phyloP scores from a whole-genome alignment of 805 yeast genomes.

The Metschnikowia similis region DNA sequence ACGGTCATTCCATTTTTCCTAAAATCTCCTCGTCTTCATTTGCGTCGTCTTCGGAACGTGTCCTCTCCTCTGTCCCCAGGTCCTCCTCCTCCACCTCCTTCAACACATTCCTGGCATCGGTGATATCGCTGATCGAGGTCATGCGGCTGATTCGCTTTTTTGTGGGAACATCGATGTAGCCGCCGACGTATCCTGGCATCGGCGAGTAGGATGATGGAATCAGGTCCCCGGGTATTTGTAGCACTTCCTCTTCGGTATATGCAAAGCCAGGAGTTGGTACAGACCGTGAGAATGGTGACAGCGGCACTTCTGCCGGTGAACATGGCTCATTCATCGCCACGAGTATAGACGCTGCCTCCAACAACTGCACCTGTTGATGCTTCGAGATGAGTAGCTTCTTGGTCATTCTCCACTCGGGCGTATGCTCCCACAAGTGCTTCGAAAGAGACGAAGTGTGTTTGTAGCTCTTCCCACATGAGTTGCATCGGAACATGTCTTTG shows the following conservation, averaged over 20 bases:
- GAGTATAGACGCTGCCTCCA: conserved; percentile 73
- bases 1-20: conserved; percentile 14
- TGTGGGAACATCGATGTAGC: conserved; percentile 19
- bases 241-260: conserved; percentile 26
- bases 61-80: background rate
- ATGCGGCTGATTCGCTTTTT: conserved; percentile 5
- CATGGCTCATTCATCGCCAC: conserved; percentile 62
- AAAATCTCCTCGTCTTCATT: conserved; percentile 17
- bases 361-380: conserved; percentile 81
- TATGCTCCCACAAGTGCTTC: conserved; percentile 89
- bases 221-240: conserved; percentile 41
- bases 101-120: background rate
- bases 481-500: conserved; percentile 81
- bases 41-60: conserved; percentile 1
- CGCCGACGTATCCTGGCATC: conserved; percentile 20
- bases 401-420: conserved; percentile 91
- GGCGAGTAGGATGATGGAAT: conserved; percentile 18
- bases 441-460: conserved; percentile 86
- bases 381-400: conserved; percentile 76
- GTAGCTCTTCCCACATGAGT: conserved; percentile 88
- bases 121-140: conserved; percentile 6
- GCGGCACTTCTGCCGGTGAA: conserved; percentile 1
- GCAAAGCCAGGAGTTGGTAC: conserved; percentile 6
- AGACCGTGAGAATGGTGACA: conserved; percentile 24
- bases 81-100: conserved; percentile 12